These are phyloP conservation scores for Epichloe baconii DNA, from an alignment of 2,329 filamentous ascomycete genomes.

Conservation along the genomic window DNA sequence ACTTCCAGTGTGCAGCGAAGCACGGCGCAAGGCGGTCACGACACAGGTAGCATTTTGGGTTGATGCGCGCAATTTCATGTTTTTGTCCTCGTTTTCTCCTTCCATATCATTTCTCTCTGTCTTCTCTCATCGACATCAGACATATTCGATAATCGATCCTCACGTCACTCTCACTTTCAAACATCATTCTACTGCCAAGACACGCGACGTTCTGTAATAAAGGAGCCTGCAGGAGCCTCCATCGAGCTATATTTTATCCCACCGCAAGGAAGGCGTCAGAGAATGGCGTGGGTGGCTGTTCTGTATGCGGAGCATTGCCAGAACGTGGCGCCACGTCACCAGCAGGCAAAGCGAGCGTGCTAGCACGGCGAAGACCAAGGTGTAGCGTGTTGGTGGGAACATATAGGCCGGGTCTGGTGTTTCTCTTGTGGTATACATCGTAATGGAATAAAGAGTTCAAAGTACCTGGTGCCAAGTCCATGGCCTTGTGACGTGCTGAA, in stretches of 20 bases:
- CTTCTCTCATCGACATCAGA: conserved; percentile 4
- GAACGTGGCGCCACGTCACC: neutral
- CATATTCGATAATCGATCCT: neutral
- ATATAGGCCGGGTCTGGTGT: conserved; percentile 15
- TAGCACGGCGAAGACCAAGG: conserved; percentile 1
- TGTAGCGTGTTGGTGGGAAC: conserved; percentile 6
- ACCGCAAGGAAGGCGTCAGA: neutral
- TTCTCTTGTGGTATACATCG: conserved; percentile 19
- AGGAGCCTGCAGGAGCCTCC: neutral
- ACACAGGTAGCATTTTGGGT: conserved; percentile 23
- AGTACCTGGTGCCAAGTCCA: neutral
- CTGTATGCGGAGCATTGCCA: neutral
- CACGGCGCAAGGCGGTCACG: conserved; percentile 25
- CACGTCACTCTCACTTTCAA: neutral
- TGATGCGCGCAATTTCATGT: conserved; percentile 14
- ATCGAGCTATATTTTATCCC: neutral
- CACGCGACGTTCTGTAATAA: conserved; percentile 3
- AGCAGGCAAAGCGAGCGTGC: conserved; percentile 3
- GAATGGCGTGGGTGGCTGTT: neutral
- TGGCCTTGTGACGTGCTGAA: neutral
- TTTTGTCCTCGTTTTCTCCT: conserved; percentile 14
- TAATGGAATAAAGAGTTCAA: conserved; percentile 21
- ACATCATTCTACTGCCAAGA: neutral
- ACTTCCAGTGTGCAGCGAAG: conserved; percentile 25
- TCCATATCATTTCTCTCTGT: conserved; percentile 13